Percentiles rank a stretch among this genome's conserved stretches.
These are phyloP conservation scores for Daucus carota DNA, from an alignment of 129 eudicot genomes.

Conservation along the genomic window DH1_v3.0 NC_030386.2:35344001-35344500, in stretches of 20 bases:
- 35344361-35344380: constrained; percentile 71
- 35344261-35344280: constrained; percentile 44
- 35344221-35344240: constrained; percentile 67
- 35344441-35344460: constrained; percentile 67
- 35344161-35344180: constrained; percentile 76
- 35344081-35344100: constrained; percentile 68
- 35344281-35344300: constrained; percentile 60
- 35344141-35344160: constrained; percentile 67
- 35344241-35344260: constrained; percentile 75
- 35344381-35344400: constrained; percentile 64
- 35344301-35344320: constrained; percentile 68
- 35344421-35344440: constrained; percentile 75
- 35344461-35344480: constrained; percentile 55
- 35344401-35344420: constrained; percentile 63
- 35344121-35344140: constrained; percentile 57
- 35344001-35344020: constrained; percentile 68
- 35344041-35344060: constrained; percentile 67
- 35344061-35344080: constrained; percentile 74
- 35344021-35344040: constrained; percentile 47
- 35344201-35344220: constrained; percentile 60
- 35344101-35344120: constrained; percentile 38
- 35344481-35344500: constrained; percentile 33
- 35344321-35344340: constrained; percentile 79
- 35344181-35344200: constrained; percentile 63
- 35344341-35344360: constrained; percentile 74